These are phyloP conservation scores for Naganishia albida DNA, from an alignment of 1,284 basidiomycete species.

Conservation along the genomic window DNA sequence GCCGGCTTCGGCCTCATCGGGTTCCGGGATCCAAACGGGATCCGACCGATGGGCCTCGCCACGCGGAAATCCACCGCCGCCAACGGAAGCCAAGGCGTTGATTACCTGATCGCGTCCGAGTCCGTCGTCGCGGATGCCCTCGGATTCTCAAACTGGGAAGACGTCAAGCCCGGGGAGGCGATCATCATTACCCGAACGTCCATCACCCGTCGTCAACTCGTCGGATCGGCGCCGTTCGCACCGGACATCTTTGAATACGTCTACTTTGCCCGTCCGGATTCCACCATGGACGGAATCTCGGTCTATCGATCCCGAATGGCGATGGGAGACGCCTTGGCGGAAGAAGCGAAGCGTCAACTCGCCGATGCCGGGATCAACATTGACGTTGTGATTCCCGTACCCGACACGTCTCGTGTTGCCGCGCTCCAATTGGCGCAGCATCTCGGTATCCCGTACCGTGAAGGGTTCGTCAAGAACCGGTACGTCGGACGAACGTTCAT, in stretches of 20 bases:
- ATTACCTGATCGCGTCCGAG: slow-evolving; percentile 93
- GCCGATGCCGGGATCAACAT: slow-evolving; percentile 68
- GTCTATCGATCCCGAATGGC: slow-evolving; percentile 98
- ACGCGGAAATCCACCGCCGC: slow-evolving; percentile 59
- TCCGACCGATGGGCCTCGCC: slow-evolving; percentile 85
- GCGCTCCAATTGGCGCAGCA: slow-evolving; percentile 94
- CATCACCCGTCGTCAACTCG: slow-evolving; percentile 72
- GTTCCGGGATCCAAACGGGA: slow-evolving; percentile 98
- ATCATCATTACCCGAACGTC: slow-evolving; percentile 85
- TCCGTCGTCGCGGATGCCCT: slow-evolving; percentile 93
- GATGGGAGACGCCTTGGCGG: slow-evolving; percentile 95
- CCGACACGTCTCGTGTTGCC: slow-evolving; percentile 94
- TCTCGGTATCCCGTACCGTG: slow-evolving; percentile 86
- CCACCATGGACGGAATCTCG: slow-evolving; percentile 93
- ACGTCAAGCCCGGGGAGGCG: slow-evolving; percentile 93
- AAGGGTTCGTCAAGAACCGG: slow-evolving; percentile 98
- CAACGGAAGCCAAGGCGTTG: slow-evolving; percentile 60
- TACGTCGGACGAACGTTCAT: slow-evolving; percentile 99
- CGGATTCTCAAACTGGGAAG: slow-evolving; percentile 88
- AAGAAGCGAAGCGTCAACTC: slow-evolving; percentile 77
- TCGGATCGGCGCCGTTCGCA: slow-evolving; percentile 71
- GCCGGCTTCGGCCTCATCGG: slow-evolving; percentile 98
- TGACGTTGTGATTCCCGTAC: slow-evolving; percentile 97
- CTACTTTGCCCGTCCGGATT: slow-evolving; percentile 97
- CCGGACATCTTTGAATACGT: slow-evolving; percentile 99